Conservation (phyloP, 257 asterid genomes). For the Solanum bulbocastanum region DNA sequence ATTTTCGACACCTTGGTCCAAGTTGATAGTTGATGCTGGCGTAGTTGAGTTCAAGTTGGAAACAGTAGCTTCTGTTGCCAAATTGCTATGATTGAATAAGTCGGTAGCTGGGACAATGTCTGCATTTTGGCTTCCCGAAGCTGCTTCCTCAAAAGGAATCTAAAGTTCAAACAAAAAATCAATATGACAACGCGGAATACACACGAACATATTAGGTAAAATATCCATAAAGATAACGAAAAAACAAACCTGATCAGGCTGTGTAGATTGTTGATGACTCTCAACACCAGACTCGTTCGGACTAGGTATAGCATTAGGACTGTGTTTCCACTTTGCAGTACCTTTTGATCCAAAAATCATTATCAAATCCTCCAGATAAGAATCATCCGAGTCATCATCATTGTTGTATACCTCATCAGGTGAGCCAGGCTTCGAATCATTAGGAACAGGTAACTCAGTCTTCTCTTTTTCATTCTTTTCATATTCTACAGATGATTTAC, state of each 20-base stretch:
- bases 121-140: constrained; percentile 7
- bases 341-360: constrained; percentile 7
- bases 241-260: constrained; percentile 34
- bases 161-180: constrained; percentile 8
- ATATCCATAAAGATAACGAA: neutral
- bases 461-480: neutral
- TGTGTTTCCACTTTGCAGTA: constrained; percentile 1
- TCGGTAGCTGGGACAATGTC: constrained; percentile 13
- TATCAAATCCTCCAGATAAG: constrained; percentile 9
- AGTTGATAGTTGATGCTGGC: neutral
- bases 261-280: constrained; percentile 32
- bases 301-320: constrained; percentile 11
- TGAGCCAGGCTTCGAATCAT: neutral
- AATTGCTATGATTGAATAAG: constrained; percentile 23
- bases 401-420: neutral
- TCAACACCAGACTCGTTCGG: constrained; percentile 30
- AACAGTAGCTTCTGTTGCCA: constrained; percentile 34
- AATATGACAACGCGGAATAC: neutral
- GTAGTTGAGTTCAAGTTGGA: constrained; percentile 35
- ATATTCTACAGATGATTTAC: constrained; percentile 9
- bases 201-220: neutral
- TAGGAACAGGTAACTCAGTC: neutral
- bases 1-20: constrained; percentile 3
- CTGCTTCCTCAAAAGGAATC: constrained; percentile 29
- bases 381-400: neutral